Conservation (phyloP, 768 basidiomycete species). For the Fibroporia radiculosa region DNA sequence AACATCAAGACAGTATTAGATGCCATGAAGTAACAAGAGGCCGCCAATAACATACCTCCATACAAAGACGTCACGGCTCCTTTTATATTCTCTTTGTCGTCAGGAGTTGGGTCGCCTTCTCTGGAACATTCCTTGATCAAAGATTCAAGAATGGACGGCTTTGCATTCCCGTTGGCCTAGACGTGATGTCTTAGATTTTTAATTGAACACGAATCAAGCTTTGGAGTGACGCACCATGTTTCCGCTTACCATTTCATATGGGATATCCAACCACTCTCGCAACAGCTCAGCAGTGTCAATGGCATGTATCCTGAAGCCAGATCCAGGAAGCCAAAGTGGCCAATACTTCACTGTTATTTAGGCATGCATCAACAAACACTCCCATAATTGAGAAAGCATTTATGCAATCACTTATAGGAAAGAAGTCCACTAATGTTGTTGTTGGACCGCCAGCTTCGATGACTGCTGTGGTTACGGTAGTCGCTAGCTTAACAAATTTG, state of each 20-base stretch:
- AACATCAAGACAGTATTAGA: background rate
- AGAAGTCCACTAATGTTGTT: conserved; percentile 18
- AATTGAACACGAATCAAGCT: no score
- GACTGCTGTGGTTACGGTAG: conserved; percentile 9
- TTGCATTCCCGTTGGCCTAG: no score
- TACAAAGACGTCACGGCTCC: conserved; percentile 14
- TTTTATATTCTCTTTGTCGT: conserved; percentile 15
- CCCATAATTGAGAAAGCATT: background rate
- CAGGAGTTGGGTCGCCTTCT: conserved; percentile 1
- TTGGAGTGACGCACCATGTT: no score
- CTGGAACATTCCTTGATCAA: conserved; percentile 11
- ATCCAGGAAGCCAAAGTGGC: conserved; percentile 14
- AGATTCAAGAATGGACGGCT: no score
- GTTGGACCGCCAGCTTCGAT: conserved; percentile 10
- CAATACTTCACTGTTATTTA: conserved; percentile 8
- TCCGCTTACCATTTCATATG: conserved; percentile 10
- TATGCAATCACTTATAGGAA: conserved; percentile 11
- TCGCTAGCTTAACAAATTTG: conserved; percentile 16
- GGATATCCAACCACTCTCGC: background rate
- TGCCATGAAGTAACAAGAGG: background rate
- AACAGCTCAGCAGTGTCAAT: background rate
- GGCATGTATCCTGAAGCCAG: conserved; percentile 11
- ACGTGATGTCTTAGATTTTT: no score
- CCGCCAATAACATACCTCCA: conserved; percentile 13
- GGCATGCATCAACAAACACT: background rate